Percentiles rank a stretch among this genome's conserved stretches.
Evolutionary conservation across 2,329 filamentous ascomycete genomes (phyloP).

Genomic region (Fusarium avenaceum): DNA sequence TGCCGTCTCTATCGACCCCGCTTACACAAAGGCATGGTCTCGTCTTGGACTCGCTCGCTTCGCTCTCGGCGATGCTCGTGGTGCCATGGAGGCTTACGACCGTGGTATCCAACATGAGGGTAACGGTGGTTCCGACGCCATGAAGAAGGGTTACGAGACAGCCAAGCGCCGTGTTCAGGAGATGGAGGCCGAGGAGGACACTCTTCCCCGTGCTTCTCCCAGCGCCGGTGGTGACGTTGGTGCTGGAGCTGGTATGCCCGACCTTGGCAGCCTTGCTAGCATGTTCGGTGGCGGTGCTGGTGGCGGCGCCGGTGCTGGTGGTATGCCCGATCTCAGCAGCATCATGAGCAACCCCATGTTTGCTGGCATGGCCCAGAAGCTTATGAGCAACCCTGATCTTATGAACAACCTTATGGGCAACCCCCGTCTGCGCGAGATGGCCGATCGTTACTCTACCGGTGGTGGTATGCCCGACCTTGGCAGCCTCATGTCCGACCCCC

Average conservation of each 20-base stretch:
- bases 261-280: conserved; percentile 76
- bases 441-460: conserved; percentile 79
- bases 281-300: conserved; percentile 76
- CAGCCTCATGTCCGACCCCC: conserved; percentile 91
- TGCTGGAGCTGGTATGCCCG: conserved; percentile 66
- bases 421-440: conserved; percentile 89
- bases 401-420: conserved; percentile 96
- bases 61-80: conserved; percentile 89
- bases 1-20: conserved; percentile 87
- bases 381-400: conserved; percentile 97
- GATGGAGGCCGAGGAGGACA: conserved; percentile 67
- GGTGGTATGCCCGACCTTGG: conserved; percentile 92
- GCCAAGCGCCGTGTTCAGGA: conserved; percentile 90
- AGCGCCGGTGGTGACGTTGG: conserved; percentile 67
- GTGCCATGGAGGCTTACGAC: conserved; percentile 93
- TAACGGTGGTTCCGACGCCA: conserved; percentile 92
- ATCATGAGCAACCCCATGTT: conserved; percentile 99
- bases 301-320: conserved; percentile 64
- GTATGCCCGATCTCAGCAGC: conserved; percentile 87
- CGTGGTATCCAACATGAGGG: conserved; percentile 95
- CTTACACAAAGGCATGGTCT: conserved; percentile 98
- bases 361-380: conserved; percentile 93
- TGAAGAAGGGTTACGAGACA: conserved; percentile 97
- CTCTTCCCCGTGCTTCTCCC: conserved; percentile 61
- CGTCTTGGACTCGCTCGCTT: conserved; percentile 91